phyloP scores from a whole-genome alignment of 2,329 filamentous ascomycete genomes.

The Venturia oleaginea region DNA sequence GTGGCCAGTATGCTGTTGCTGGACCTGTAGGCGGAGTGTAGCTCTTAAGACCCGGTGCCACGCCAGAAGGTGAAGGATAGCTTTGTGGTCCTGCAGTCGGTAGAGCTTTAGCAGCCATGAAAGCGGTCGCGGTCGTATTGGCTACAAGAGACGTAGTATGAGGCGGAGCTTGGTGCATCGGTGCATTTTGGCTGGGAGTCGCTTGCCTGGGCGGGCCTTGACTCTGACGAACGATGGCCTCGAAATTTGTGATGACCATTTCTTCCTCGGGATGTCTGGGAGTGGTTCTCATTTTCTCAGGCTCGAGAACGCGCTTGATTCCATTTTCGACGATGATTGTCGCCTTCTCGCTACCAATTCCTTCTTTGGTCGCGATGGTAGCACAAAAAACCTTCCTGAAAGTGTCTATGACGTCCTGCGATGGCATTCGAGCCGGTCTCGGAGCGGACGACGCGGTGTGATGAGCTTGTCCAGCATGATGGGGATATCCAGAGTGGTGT shows the following conservation, averaged over 20 bases:
- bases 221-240: constrained; percentile 6
- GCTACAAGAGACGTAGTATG: not conserved
- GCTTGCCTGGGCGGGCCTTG: constrained; percentile 13
- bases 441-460: not conserved
- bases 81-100: not conserved
- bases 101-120: not conserved
- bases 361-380: constrained; percentile 1
- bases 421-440: not conserved
- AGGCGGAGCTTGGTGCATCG: not conserved
- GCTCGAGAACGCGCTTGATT: constrained; percentile 12
- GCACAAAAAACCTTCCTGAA: constrained; percentile 13
- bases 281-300: constrained; percentile 8
- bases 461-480: not conserved
- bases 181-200: not conserved
- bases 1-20: not conserved
- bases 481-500: not conserved
- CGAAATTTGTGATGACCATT: not conserved
- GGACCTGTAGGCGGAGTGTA: not conserved
- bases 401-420: constrained; percentile 13
- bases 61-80: not conserved
- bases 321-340: constrained; percentile 11
- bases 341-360: constrained; percentile 2
- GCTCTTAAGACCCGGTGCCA: not conserved
- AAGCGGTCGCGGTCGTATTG: not conserved
- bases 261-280: not conserved